These are phyloP conservation scores for Pelargonium myrrhifolium DNA, from an alignment of 441 rosid species.

Conservation along the genomic window DNA sequence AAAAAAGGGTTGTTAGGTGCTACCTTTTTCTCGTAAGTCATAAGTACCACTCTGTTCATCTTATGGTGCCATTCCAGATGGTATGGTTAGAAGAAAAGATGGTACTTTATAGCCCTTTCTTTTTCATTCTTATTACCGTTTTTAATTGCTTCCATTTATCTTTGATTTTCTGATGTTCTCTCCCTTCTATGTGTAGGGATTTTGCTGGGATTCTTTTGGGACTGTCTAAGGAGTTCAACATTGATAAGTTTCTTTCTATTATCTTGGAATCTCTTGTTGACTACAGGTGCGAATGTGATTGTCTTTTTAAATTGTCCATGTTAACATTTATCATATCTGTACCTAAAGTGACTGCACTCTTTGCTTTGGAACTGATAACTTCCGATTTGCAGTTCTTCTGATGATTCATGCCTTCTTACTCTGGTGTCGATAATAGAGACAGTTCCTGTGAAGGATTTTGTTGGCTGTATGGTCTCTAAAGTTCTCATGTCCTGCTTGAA, in stretches of 20 bases:
- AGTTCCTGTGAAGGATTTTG: conserved; percentile 49
- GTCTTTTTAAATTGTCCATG: conserved; percentile 11
- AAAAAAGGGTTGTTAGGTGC: background rate
- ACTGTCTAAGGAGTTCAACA: conserved; percentile 67
- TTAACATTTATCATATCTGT: background rate
- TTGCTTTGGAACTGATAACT: conserved; percentile 22
- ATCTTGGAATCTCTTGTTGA: conserved; percentile 61
- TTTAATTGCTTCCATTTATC: background rate
- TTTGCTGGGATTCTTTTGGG: conserved; percentile 53
- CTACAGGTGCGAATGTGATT: conserved; percentile 46
- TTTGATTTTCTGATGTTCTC: conserved; percentile 13
- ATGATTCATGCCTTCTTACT: conserved; percentile 40
- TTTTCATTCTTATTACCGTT: background rate
- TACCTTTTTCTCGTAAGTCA: background rate
- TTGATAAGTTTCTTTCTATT: conserved; percentile 61
- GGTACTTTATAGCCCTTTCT: background rate
- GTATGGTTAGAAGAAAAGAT: background rate
- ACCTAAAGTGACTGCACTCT: conserved; percentile 8
- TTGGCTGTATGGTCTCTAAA: conserved; percentile 53
- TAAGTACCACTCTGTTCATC: background rate
- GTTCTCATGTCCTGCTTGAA: conserved; percentile 58
- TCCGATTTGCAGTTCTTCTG: conserved; percentile 53
- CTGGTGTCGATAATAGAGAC: conserved; percentile 59
- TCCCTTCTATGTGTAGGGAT: conserved; percentile 43
- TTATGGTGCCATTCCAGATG: background rate